A percentile compares a stretch with the other conserved stretches of the same genome.
Conservation (phyloP, 495 filamentous ascomycete species). For the Podospora fimiseda region DNA sequence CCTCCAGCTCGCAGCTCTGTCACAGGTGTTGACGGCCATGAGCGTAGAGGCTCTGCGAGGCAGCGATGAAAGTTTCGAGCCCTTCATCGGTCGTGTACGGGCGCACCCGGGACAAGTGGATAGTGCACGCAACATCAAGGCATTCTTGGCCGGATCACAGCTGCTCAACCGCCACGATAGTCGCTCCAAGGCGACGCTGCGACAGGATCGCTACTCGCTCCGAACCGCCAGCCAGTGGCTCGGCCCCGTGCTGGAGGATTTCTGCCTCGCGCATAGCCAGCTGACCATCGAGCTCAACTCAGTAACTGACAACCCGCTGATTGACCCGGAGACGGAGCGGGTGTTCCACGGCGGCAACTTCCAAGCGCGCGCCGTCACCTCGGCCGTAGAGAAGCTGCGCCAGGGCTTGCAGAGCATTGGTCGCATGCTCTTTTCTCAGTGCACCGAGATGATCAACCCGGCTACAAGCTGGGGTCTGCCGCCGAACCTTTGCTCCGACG, state of each 20-base stretch:
- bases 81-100: conserved; percentile 51
- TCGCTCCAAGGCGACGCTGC: conserved; percentile 22
- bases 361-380: conserved; percentile 52
- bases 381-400: conserved; percentile 57
- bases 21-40: conserved; percentile 53
- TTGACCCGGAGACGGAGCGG: conserved; percentile 31
- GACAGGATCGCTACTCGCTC: conserved; percentile 58
- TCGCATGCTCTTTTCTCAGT: conserved; percentile 53
- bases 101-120: conserved; percentile 60
- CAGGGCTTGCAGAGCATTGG: conserved; percentile 50
- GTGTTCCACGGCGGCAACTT: conserved; percentile 61
- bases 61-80: conserved; percentile 48
- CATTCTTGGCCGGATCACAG: conserved; percentile 39
- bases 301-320: conserved; percentile 57
- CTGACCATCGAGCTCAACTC: conserved; percentile 57
- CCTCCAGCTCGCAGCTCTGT: conserved; percentile 49
- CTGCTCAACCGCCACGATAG: conserved; percentile 13
- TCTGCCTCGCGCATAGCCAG: conserved; percentile 48
- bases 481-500: conserved; percentile 52
- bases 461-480: conserved; percentile 51
- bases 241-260: conserved; percentile 56
- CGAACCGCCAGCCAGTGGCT: conserved; percentile 61
- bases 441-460: conserved; percentile 53
- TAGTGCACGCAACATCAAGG: conserved; percentile 47
- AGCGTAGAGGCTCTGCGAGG: conserved; percentile 48